These are phyloP conservation scores for Penicillium coprophilum DNA, from an alignment of 495 filamentous ascomycete genomes.

Conservation along the genomic window DNA sequence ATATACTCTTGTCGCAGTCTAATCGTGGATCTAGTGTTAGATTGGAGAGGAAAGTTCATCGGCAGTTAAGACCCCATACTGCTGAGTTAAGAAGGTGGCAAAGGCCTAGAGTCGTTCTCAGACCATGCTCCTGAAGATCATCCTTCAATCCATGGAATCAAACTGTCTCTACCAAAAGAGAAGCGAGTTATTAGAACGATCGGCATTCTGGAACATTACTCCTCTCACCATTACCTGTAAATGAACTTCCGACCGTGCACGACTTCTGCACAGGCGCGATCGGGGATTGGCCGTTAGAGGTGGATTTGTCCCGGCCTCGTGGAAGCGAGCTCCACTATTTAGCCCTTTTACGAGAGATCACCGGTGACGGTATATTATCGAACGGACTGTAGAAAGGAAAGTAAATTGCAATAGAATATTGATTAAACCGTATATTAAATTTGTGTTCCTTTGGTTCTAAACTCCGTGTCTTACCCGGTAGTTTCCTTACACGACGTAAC, in stretches of 20 bases:
- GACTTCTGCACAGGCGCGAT: constrained; percentile 23
- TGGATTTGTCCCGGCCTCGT: constrained; percentile 28
- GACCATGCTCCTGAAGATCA: constrained; percentile 13
- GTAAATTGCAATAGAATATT: not conserved
- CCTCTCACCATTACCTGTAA: constrained; percentile 9
- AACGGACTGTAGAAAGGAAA: not conserved
- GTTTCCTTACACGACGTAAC: not conserved
- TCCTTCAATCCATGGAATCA: not conserved
- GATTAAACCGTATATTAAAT: not conserved
- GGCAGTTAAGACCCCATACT: not conserved
- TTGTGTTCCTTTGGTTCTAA: not conserved
- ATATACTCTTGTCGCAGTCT: not conserved
- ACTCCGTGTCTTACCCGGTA: not conserved
- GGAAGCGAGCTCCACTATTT: constrained; percentile 34
- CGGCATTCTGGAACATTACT: constrained; percentile 29
- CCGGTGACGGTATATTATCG: constrained; percentile 8
- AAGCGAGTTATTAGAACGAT: constrained; percentile 20
- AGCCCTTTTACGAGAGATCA: constrained; percentile 25
- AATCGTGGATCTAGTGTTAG: not conserved
- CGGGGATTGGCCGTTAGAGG: constrained; percentile 25
- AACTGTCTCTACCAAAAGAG: not conserved
- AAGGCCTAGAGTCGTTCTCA: constrained; percentile 8
- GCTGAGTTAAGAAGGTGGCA: constrained; percentile 5
- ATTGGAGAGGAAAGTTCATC: not conserved
- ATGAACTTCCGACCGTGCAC: constrained; percentile 23